phyloP scores from a whole-genome alignment of 805 yeast species.

The Saturnispora silvae region DNA sequence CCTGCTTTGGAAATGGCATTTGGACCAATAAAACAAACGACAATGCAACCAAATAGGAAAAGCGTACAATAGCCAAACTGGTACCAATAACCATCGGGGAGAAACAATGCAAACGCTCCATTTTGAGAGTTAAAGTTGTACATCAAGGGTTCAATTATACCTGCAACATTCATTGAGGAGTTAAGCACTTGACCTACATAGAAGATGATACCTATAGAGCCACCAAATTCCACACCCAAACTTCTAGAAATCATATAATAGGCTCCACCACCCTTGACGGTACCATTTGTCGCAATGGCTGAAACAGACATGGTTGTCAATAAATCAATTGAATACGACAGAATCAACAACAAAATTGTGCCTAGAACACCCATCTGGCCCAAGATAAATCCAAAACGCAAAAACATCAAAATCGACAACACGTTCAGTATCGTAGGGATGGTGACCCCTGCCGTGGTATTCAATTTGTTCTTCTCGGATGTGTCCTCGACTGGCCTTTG shows the following conservation, averaged over 20 bases:
- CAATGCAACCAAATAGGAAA: constrained; percentile 59
- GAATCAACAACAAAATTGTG: constrained; percentile 48
- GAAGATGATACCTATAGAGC: constrained; percentile 90
- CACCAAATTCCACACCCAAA: constrained; percentile 97
- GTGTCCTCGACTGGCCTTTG: too few species aligned
- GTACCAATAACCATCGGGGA: constrained; percentile 62
- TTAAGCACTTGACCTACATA: constrained; percentile 91
- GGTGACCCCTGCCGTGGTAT: constrained; percentile 83
- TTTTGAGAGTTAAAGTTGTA: constrained; percentile 57
- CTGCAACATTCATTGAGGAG: constrained; percentile 88
- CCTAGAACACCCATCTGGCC: constrained; percentile 93
- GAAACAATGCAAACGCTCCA: constrained; percentile 44
- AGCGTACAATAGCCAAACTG: constrained; percentile 62
- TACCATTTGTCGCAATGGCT: constrained; percentile 96
- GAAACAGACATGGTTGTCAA: constrained; percentile 84
- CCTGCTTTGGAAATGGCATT: constrained; percentile 76
- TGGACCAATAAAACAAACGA: constrained; percentile 73
- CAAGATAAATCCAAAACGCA: constrained; percentile 88
- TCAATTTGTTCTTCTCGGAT: constrained; percentile 38
- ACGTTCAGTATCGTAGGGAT: constrained; percentile 91
- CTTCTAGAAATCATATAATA: constrained; percentile 94
- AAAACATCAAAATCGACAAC: constrained; percentile 85
- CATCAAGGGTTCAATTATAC: constrained; percentile 83
- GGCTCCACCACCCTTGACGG: constrained; percentile 97
- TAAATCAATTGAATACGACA: constrained; percentile 73